phyloP scores from a whole-genome alignment of 73 alveolate species.

The Paramecium biaurelia region DNA sequence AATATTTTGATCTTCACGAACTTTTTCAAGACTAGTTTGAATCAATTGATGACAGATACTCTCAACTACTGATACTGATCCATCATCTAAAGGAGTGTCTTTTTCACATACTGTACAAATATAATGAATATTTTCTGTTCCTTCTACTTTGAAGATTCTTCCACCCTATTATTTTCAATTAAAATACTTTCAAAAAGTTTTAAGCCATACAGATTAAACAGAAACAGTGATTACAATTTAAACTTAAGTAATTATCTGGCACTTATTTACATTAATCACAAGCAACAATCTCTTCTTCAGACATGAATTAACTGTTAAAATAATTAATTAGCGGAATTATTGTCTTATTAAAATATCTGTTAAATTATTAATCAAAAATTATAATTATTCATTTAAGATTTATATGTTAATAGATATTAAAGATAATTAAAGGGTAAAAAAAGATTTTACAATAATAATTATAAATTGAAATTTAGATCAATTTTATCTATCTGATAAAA shows the following conservation, averaged over 20 bases:
- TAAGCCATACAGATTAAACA: constrained; percentile 28
- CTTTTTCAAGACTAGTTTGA: background rate
- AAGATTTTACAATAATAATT: no score
- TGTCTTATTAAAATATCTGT: background rate
- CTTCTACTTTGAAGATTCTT: constrained; percentile 31
- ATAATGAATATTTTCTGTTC: background rate
- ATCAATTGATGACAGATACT: background rate
- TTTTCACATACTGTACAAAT: constrained; percentile 19
- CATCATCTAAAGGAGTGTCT: constrained; percentile 39
- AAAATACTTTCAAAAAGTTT: constrained; percentile 9
- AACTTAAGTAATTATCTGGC: constrained; percentile 35
- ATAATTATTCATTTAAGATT: no score
- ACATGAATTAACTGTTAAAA: constrained; percentile 47
- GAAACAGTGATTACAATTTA: constrained; percentile 38
- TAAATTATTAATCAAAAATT: background rate
- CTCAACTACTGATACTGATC: constrained; percentile 2
- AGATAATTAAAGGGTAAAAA: no score
- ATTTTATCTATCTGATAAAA: background rate
- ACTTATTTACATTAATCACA: constrained; percentile 49
- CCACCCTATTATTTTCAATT: constrained; percentile 22
- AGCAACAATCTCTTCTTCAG: background rate
- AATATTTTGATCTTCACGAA: background rate
- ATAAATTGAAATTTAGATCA: background rate
- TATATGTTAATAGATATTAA: no score
- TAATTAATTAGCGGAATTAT: constrained; percentile 11